These are phyloP conservation scores for Cadophora sp. DNA, from an alignment of 2,329 filamentous ascomycete species.

Conservation along the genomic window DNA sequence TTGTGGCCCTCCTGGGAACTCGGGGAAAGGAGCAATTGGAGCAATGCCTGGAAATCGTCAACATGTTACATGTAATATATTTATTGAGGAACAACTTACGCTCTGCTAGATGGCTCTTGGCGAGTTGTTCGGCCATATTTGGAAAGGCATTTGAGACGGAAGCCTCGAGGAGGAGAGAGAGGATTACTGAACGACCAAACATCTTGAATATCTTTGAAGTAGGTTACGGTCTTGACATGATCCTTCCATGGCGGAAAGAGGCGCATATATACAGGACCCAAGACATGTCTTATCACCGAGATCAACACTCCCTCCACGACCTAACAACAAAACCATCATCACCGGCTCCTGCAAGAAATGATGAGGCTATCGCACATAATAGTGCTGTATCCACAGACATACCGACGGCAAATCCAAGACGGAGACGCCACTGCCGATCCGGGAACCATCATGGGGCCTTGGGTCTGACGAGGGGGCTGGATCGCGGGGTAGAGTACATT, in stretches of 20 bases:
- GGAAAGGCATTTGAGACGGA: constrained; percentile 22
- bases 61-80: background rate
- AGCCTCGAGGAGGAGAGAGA: constrained; percentile 18
- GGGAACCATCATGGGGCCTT: constrained; percentile 8
- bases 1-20: constrained; percentile 25
- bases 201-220: constrained; percentile 10
- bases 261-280: constrained; percentile 2
- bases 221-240: background rate
- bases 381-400: constrained; percentile 4
- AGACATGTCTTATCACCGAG: background rate
- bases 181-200: constrained; percentile 6
- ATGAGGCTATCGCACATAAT: constrained; percentile 15
- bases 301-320: background rate
- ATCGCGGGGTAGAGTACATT: constrained; percentile 6
- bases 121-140: constrained; percentile 18
- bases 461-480: background rate
- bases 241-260: background rate
- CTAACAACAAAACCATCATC: background rate
- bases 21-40: constrained; percentile 28
- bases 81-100: constrained; percentile 10
- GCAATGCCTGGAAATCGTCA: constrained; percentile 24
- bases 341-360: background rate
- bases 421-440: constrained; percentile 14
- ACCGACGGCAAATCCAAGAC: background rate
- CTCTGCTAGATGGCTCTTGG: constrained; percentile 20